These are phyloP conservation scores for Verticillium tricorpus DNA, from an alignment of 2,329 filamentous ascomycete genomes.

Conservation along the genomic window DNA sequence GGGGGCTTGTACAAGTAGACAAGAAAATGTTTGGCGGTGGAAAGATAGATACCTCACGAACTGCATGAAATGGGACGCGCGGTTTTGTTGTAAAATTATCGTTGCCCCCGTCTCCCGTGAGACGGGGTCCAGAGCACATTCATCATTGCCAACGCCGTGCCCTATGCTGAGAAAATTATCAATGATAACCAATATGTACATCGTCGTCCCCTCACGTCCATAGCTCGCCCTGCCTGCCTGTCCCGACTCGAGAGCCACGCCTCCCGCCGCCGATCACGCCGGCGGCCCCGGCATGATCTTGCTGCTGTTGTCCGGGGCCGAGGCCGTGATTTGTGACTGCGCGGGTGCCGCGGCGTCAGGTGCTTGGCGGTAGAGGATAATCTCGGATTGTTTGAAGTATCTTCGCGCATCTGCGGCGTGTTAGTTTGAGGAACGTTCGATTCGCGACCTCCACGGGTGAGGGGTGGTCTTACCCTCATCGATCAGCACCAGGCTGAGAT, in stretches of 20 bases:
- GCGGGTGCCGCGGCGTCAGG: conserved; percentile 47
- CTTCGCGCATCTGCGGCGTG: conserved; percentile 72
- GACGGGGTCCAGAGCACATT: conserved; percentile 14
- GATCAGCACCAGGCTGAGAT: conserved; percentile 91
- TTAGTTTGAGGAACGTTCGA: conserved; percentile 12
- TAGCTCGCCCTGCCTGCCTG: conserved; percentile 2
- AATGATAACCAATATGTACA: conserved; percentile 4
- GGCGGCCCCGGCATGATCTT: conserved; percentile 30
- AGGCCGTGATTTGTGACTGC: conserved; percentile 30
- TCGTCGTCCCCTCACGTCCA: neutral
- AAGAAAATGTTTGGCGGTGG: conserved; percentile 5
- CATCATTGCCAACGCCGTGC: conserved; percentile 30
- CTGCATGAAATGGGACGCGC: conserved; percentile 11
- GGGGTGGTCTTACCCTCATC: conserved; percentile 66
- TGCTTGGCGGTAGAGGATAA: conserved; percentile 87
- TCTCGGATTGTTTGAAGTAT: conserved; percentile 99
- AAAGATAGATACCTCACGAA: conserved; percentile 13
- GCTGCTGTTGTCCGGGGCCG: conserved; percentile 42
- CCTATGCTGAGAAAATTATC: conserved; percentile 30
- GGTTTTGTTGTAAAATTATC: conserved; percentile 15
- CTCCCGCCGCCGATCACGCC: conserved; percentile 1
- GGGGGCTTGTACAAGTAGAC: conserved; percentile 9
- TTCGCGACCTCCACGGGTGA: neutral
- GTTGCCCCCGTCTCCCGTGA: conserved; percentile 14
- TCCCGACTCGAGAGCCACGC: neutral